Evolutionary conservation across 306 rosid species (phyloP).

Genomic region (Sindora glabra): DNA sequence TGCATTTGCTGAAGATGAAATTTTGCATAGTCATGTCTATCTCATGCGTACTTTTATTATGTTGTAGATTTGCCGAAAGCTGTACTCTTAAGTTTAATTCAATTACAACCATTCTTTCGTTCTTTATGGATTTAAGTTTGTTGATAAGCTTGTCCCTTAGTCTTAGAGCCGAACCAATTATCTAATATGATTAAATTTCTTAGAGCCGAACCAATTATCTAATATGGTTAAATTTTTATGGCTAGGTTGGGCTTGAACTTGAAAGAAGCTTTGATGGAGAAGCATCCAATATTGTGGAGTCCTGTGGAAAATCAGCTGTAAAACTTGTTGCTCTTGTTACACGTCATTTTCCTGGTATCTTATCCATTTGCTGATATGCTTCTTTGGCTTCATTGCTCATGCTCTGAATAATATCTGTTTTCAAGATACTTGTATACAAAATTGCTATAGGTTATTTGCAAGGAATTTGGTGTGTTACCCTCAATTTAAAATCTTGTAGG

Average conservation of each 20-base stretch:
- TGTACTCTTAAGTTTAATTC: background rate
- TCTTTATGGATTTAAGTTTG: slow-evolving; percentile 1
- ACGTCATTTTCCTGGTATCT: slow-evolving; percentile 88
- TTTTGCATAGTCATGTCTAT: background rate
- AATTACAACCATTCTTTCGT: background rate
- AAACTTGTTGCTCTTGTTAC: slow-evolving; percentile 84
- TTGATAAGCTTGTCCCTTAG: slow-evolving; percentile 4
- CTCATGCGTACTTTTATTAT: no score
- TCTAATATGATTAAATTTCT: slow-evolving; percentile 8
- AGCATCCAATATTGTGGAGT: slow-evolving; percentile 70
- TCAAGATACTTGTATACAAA: background rate
- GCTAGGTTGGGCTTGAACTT: slow-evolving; percentile 67
- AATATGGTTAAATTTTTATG: slow-evolving; percentile 7
- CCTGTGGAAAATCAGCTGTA: slow-evolving; percentile 82
- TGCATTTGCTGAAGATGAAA: background rate
- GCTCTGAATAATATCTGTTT: background rate
- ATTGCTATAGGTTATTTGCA: no score
- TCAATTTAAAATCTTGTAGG: slow-evolving; percentile 39
- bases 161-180: background rate
- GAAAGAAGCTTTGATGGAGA: slow-evolving; percentile 74
- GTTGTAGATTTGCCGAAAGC: no score
- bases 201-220: background rate
- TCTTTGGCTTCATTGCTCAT: background rate
- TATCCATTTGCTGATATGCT: background rate
- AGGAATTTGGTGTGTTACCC: no score